Percentiles rank a stretch among this genome's conserved stretches.
Conservation (phyloP, 345 rosid genomes). For the Gossypium raimondii region DNA sequence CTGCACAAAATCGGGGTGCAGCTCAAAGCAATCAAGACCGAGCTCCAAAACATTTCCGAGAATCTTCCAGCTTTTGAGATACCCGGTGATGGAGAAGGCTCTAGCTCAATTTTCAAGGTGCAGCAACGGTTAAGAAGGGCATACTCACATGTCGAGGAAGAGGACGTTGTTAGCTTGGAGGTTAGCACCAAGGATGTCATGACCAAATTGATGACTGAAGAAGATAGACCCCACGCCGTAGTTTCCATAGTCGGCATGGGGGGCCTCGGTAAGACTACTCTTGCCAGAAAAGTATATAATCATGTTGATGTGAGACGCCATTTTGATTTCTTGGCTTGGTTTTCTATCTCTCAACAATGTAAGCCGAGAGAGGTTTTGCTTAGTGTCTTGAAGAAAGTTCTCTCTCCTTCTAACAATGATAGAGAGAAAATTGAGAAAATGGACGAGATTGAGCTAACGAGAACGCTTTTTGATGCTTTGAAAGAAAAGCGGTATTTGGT, state of each 20-base stretch:
- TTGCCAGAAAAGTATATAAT: not conserved
- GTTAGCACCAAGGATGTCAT: not conserved
- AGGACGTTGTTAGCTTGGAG: not conserved
- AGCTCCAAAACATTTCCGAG: not conserved
- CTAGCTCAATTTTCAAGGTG: not conserved
- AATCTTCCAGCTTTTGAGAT: not conserved
- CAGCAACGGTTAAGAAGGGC: not conserved
- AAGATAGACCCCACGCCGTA: not conserved
- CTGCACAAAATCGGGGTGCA: not conserved
- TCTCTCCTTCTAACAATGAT: not conserved
- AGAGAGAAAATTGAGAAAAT: not conserved
- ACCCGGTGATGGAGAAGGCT: not conserved
- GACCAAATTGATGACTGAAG: not conserved
- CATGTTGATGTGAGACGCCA: not conserved
- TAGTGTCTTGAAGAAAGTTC: constrained; percentile 22
- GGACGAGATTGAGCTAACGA: not conserved
- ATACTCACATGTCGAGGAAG: constrained; percentile 1
- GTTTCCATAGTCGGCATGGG: constrained; percentile 38
- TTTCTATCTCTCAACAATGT: constrained; percentile 23
- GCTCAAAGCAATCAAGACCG: not conserved
- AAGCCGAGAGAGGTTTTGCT: constrained; percentile 23
- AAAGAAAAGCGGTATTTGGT: not conserved
- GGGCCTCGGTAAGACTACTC: constrained; percentile 26
- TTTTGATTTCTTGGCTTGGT: not conserved
- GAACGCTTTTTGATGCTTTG: not conserved